Conservation (phyloP, 495 filamentous ascomycete genomes). For the Aspergillus conjunctus region DNA sequence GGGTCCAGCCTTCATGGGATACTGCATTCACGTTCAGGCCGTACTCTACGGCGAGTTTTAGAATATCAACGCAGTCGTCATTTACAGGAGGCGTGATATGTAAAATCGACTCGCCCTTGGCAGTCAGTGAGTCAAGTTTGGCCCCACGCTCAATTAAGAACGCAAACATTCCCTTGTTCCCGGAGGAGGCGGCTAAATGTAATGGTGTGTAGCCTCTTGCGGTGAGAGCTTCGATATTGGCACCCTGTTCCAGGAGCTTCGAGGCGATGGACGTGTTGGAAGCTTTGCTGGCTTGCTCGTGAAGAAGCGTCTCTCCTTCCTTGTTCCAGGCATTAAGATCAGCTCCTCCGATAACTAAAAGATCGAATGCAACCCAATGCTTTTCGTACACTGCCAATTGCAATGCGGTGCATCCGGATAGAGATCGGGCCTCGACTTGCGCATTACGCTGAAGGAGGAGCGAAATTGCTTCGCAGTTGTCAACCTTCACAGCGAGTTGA, state of each 20-base stretch:
- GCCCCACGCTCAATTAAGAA: slow-evolving; percentile 34
- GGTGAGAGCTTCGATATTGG: slow-evolving; percentile 37
- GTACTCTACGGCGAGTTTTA: slow-evolving; percentile 23
- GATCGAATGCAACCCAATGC: slow-evolving; percentile 38
- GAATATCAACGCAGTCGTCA: slow-evolving; percentile 34
- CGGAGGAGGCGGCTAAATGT: slow-evolving; percentile 35
- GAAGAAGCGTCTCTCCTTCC: slow-evolving; percentile 34
- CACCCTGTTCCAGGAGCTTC: slow-evolving; percentile 32
- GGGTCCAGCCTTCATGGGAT: slow-evolving; percentile 30
- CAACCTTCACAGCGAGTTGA: slow-evolving; percentile 32
- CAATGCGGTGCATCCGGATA: slow-evolving; percentile 30
- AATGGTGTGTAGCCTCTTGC: slow-evolving; percentile 37
- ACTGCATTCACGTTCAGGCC: slow-evolving; percentile 24
- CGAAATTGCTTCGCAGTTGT: slow-evolving; percentile 38
- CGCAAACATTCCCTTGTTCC: slow-evolving; percentile 33
- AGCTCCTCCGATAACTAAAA: slow-evolving; percentile 35
- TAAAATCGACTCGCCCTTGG: slow-evolving; percentile 34
- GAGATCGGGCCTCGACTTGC: slow-evolving; percentile 29
- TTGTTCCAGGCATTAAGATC: slow-evolving; percentile 37
- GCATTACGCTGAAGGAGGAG: slow-evolving; percentile 32
- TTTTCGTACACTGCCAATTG: slow-evolving; percentile 30
- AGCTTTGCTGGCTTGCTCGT: slow-evolving; percentile 27
- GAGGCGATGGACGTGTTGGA: slow-evolving; percentile 19
- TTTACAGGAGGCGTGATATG: slow-evolving; percentile 33
- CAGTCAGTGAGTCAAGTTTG: slow-evolving; percentile 30